Percentiles rank a stretch among this genome's conserved stretches.
These are phyloP conservation scores for Fusarium sp. DNA, from an alignment of 2,329 filamentous ascomycete genomes.

Conservation along the genomic window DNA sequence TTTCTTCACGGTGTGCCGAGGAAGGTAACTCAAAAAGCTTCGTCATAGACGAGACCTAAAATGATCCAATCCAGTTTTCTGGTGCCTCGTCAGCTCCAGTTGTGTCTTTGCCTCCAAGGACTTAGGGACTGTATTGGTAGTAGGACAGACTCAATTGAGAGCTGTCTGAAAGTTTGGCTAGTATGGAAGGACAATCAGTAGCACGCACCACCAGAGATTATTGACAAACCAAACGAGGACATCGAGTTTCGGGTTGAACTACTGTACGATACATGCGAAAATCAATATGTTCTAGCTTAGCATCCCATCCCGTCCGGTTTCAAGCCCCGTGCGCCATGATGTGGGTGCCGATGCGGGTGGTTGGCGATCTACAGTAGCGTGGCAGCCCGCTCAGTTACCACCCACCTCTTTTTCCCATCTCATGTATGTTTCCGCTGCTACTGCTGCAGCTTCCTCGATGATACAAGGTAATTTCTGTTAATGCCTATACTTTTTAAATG, in stretches of 20 bases:
- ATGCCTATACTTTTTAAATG: neutral
- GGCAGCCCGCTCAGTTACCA: slow-evolving; percentile 25
- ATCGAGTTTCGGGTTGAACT: slow-evolving; percentile 21
- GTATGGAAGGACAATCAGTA: neutral
- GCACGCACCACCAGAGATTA: neutral
- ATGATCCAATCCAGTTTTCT: slow-evolving; percentile 14
- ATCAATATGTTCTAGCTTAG: slow-evolving; percentile 16
- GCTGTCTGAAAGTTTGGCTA: slow-evolving; percentile 21
- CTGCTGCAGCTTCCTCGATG: slow-evolving; percentile 19
- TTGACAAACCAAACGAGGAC: slow-evolving; percentile 8
- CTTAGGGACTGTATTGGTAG: neutral
- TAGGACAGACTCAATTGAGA: slow-evolving; percentile 18
- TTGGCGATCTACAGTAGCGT: slow-evolving; percentile 37
- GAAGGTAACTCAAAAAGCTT: neutral
- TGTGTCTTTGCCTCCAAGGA: slow-evolving; percentile 15
- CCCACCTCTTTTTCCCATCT: slow-evolving; percentile 19
- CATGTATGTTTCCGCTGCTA: neutral
- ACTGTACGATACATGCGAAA: slow-evolving; percentile 12
- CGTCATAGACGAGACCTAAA: slow-evolving; percentile 25
- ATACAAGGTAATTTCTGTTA: neutral
- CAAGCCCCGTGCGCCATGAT: slow-evolving; percentile 22
- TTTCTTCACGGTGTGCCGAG: neutral
- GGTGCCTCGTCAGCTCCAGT: neutral
- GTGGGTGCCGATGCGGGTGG: slow-evolving; percentile 28
- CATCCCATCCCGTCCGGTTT: slow-evolving; percentile 16